phyloP scores from a whole-genome alignment of 371 early-diverging fungal genomes.

The Syncephalastrum contaminatum region DNA sequence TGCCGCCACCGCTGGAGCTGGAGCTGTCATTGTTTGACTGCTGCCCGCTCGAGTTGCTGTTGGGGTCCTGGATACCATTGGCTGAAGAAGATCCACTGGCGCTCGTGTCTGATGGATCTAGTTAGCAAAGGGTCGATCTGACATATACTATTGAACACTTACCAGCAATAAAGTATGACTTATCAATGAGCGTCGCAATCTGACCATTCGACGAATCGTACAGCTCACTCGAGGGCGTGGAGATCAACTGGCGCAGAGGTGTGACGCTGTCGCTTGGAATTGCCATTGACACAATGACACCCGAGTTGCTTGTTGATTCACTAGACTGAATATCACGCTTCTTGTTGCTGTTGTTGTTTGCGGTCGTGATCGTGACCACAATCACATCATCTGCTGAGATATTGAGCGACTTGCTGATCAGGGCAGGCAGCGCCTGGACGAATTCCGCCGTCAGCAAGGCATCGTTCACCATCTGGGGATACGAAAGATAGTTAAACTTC shows the following conservation, averaged over 20 bases:
- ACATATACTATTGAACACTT: no score
- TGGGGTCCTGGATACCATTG: slow-evolving; percentile 2
- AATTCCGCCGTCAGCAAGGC: slow-evolving; percentile 46
- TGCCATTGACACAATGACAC: slow-evolving; percentile 42
- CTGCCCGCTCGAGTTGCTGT: neutral
- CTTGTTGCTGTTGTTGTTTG: slow-evolving; percentile 7
- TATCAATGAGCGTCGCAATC: slow-evolving; percentile 36
- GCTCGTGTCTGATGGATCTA: no score
- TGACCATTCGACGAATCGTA: slow-evolving; percentile 40
- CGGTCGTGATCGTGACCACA: slow-evolving; percentile 44
- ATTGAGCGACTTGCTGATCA: slow-evolving; percentile 26
- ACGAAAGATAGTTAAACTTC: slow-evolving; percentile 45
- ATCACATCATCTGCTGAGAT: slow-evolving; percentile 41
- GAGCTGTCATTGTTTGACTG: neutral
- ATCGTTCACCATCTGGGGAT: slow-evolving; percentile 43
- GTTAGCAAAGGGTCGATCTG: no score
- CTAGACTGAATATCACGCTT: slow-evolving; percentile 10
- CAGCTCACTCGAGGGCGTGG: slow-evolving; percentile 23
- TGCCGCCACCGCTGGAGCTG: slow-evolving; percentile 1
- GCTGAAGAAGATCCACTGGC: neutral
- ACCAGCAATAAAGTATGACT: slow-evolving; percentile 23
- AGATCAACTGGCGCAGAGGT: slow-evolving; percentile 22
- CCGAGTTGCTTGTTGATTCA: slow-evolving; percentile 10
- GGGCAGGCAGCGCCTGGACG: slow-evolving; percentile 38
- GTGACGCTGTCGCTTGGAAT: slow-evolving; percentile 27